A percentile compares a stretch with the other conserved stretches of the same genome.
Conservation (phyloP, 2,329 filamentous ascomycete genomes). For the Furcasterigmium furcatum region DNA sequence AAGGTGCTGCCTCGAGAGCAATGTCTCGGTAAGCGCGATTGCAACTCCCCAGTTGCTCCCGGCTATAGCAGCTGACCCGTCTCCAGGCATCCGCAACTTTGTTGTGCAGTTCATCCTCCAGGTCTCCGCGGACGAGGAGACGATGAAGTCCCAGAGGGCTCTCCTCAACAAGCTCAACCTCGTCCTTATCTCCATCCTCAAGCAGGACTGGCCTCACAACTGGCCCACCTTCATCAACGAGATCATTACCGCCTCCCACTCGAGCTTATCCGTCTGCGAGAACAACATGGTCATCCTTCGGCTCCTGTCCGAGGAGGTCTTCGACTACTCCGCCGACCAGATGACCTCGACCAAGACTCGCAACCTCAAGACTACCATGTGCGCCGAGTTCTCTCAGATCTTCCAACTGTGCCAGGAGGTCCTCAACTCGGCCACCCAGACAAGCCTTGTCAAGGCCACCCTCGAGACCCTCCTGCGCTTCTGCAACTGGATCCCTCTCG, state of each 20-base stretch:
- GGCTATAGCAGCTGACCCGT: not conserved
- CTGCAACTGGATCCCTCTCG: constrained; percentile 97
- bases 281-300: constrained; percentile 99
- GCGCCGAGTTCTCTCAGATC: constrained; percentile 95
- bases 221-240: constrained; percentile 99
- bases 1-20: constrained; percentile 95
- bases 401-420: constrained; percentile 98
- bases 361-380: constrained; percentile 98
- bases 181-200: constrained; percentile 93
- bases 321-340: constrained; percentile 97
- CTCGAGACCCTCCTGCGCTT: constrained; percentile 93
- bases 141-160: constrained; percentile 77
- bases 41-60: constrained; percentile 1
- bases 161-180: constrained; percentile 98
- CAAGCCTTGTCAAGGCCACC: constrained; percentile 91
- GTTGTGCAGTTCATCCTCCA: constrained; percentile 98
- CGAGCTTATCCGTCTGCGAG: constrained; percentile 94
- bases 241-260: constrained; percentile 94
- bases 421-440: constrained; percentile 81
- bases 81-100: constrained; percentile 91
- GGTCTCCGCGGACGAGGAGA: constrained; percentile 85
- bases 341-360: constrained; percentile 99
- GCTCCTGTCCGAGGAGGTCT: constrained; percentile 94
- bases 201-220: constrained; percentile 99
- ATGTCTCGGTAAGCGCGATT: constrained; percentile 64